These are phyloP conservation scores for Aspergillus fumigatus DNA, from an alignment of 2,329 filamentous ascomycete species.

Conservation along the genomic window DNA sequence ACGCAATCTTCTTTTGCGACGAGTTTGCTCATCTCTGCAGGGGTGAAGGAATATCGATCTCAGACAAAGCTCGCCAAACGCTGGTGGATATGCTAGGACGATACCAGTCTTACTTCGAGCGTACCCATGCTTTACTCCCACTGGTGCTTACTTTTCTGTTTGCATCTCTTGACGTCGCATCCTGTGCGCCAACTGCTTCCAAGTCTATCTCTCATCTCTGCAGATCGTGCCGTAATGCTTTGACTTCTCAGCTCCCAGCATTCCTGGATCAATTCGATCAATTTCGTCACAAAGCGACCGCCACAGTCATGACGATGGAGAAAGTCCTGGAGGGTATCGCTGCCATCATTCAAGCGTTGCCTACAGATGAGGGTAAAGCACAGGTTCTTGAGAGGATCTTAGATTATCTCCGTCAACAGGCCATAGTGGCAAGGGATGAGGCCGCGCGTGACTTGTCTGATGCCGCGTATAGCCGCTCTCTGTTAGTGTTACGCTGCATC, in stretches of 20 bases:
- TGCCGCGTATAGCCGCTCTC: constrained; percentile 29
- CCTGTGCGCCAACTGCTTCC: constrained; percentile 39
- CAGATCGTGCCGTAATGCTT: constrained; percentile 39
- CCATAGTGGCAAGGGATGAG: constrained; percentile 29
- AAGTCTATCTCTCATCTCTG: constrained; percentile 42
- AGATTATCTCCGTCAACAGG: constrained; percentile 33
- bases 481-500: constrained; percentile 36
- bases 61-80: constrained; percentile 37
- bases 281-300: constrained; percentile 34
- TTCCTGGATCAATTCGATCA: constrained; percentile 41
- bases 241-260: constrained; percentile 38
- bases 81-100: constrained; percentile 41
- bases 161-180: constrained; percentile 38
- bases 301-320: constrained; percentile 36
- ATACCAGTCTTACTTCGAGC: constrained; percentile 43
- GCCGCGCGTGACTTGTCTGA: constrained; percentile 28
- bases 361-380: constrained; percentile 37
- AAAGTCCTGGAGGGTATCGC: constrained; percentile 43
- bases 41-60: constrained; percentile 27
- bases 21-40: constrained; percentile 32
- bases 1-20: constrained; percentile 37
- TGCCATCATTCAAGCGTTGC: constrained; percentile 40
- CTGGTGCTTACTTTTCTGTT: constrained; percentile 43
- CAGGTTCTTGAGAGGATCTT: constrained; percentile 37
- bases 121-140: constrained; percentile 37